Evolutionary conservation across 2,329 filamentous ascomycete genomes (phyloP), one percentile per base, ranked within the genome.

Genomic region (Monilinia vaccinii-corymbosi): DNA sequence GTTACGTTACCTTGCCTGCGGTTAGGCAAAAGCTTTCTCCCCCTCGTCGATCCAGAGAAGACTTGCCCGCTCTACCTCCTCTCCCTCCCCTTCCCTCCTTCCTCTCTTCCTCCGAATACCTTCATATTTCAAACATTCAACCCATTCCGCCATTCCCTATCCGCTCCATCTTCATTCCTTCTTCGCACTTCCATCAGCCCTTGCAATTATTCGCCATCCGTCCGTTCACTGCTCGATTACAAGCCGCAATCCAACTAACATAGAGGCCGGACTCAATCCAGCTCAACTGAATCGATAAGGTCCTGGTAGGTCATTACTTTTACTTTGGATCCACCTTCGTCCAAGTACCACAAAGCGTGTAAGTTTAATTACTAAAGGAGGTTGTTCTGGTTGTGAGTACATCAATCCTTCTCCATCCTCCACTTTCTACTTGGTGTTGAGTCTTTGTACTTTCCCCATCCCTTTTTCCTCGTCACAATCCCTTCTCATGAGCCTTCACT

Each of bases 1-100:
- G 49, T 51, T 51, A 52, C 49, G 49, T 28, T 28, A 28, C 25
- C 25, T 28, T 28, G 6, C 25, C 25, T 28, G 6, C 25, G 23
- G 34, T 36, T 52, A 52, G 49, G 49, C 36, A 52, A 58, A 52
- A 58, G 56, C 45, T 50, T 58, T 47, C 50, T 25, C 46, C 56
- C 56, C 56, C 36, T 51, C 56, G 18, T 50, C 55, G 44, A 38
- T 50, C 53, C 53, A 56, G 47, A 31, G 13, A 23, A 45, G 38
- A 25, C n/a, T 10, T 31, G 42, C 45, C 55, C 49, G n/a, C 55
- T n/a, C 23, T 57, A n/a, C 32, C 32, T 23, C 13, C 34, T 14
- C 13, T 14, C 11, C 14, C 4, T 14, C 34, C 13, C 34, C 13
- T 36, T 36, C 34, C 9, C 34, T 10, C 34, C 34, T 36, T 51